Conservation (phyloP, 495 filamentous ascomycete genomes). For the Hyphodiscus hymeniophilus region DNA sequence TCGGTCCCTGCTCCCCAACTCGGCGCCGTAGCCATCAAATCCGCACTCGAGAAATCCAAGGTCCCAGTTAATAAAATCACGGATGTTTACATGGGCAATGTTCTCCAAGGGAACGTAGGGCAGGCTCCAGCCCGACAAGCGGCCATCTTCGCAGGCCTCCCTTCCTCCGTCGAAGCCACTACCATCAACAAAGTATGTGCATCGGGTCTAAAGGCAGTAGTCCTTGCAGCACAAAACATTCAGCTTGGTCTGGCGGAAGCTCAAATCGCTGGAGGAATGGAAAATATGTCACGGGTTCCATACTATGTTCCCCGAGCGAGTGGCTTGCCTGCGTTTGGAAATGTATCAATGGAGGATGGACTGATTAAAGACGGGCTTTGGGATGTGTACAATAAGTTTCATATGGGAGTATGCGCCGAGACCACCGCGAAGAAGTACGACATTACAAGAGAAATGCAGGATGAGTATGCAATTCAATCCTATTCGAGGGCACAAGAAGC, state of each 20-base stretch:
- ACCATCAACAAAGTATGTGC: constrained; percentile 98
- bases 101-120: constrained; percentile 75
- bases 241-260: constrained; percentile 81
- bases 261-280: constrained; percentile 90
- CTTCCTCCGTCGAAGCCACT: constrained; percentile 66
- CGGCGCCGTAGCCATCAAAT: constrained; percentile 80
- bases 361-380: constrained; percentile 92
- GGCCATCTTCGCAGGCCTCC: constrained; percentile 76
- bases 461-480: constrained; percentile 79
- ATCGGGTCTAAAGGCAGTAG: constrained; percentile 87
- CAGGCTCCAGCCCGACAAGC: constrained; percentile 93
- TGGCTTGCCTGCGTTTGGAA: constrained; percentile 72
- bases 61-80: constrained; percentile 70
- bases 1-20: constrained; percentile 78
- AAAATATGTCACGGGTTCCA: constrained; percentile 91
- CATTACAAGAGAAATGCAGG: constrained; percentile 76
- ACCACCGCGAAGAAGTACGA: constrained; percentile 81
- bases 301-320: constrained; percentile 79
- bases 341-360: constrained; percentile 81
- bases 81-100: constrained; percentile 96
- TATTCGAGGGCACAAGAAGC: constrained; percentile 84
- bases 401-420: constrained; percentile 98
- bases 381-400: constrained; percentile 93
- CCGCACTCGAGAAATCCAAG: constrained; percentile 73
- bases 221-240: constrained; percentile 85